These are phyloP conservation scores for Poa pratensis DNA, from an alignment of 176 grass and related monocot genomes.

Conservation along the genomic window DNA sequence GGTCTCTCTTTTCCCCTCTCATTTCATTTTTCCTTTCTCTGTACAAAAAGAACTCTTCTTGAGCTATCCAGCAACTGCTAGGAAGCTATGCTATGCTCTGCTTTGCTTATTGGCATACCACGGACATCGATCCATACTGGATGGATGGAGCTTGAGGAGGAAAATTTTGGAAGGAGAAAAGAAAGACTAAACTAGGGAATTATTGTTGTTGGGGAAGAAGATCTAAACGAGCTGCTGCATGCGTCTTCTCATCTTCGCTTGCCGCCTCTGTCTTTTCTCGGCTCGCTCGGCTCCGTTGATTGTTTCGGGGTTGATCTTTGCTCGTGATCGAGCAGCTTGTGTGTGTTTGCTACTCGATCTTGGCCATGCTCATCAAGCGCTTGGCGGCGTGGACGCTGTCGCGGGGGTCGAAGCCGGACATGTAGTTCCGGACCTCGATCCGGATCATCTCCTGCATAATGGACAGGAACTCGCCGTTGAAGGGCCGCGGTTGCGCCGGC, in stretches of 20 bases:
- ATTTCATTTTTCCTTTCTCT: background rate
- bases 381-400: slow-evolving; percentile 53
- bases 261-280: background rate
- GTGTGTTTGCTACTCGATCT: slow-evolving; percentile 62
- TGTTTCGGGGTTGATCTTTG: background rate
- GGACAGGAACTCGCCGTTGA: slow-evolving; percentile 60
- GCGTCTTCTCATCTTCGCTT: slow-evolving; percentile 10
- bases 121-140: background rate
- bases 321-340: background rate
- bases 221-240: slow-evolving; percentile 7
- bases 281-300: background rate
- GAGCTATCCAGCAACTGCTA: background rate
- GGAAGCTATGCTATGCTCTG: background rate
- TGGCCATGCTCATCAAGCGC: slow-evolving; percentile 70
- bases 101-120: slow-evolving; percentile 31
- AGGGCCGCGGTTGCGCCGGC: background rate
- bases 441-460: slow-evolving; percentile 97
- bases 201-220: background rate
- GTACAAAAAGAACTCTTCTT: background rate
- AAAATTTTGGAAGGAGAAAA: background rate
- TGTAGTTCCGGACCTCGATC: slow-evolving; percentile 87
- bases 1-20: background rate
- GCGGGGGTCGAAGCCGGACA: slow-evolving; percentile 48
- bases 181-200: slow-evolving; percentile 26
- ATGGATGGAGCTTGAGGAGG: background rate